Evolutionary conservation across 2,329 filamentous ascomycete species (phyloP).

Genomic region (Diaporthe nobilis): DNA sequence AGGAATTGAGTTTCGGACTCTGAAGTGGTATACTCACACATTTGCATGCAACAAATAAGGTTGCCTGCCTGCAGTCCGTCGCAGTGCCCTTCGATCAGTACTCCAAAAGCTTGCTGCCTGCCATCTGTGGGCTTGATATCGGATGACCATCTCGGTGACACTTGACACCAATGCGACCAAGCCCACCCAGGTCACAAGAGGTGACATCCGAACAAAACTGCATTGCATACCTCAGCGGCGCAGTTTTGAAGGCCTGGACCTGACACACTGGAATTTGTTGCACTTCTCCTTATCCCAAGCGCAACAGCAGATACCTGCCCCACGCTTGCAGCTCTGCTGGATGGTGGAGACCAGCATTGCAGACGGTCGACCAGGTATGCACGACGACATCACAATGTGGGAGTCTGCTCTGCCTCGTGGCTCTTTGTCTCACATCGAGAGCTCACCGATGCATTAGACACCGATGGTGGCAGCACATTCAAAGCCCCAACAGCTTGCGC

Average conservation of each 20-base stretch:
- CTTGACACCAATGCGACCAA: conserved; percentile 16
- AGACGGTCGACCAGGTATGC: conserved; percentile 11
- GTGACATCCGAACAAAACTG: background rate
- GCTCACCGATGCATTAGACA: conserved; percentile 6
- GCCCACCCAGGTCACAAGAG: background rate
- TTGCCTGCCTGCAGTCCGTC: conserved; percentile 38
- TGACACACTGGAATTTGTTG: background rate
- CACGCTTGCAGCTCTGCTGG: conserved; percentile 12
- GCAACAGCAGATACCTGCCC: background rate
- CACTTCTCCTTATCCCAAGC: background rate
- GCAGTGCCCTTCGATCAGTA: conserved; percentile 41
- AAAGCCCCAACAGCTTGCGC: conserved; percentile 4
- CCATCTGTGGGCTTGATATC: conserved; percentile 20
- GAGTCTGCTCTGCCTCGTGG: conserved; percentile 9
- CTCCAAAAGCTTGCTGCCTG: conserved; percentile 7
- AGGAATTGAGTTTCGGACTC: conserved; percentile 12
- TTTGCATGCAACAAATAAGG: conserved; percentile 45
- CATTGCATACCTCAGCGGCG: background rate
- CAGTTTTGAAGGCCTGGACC: background rate
- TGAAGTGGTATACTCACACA: conserved; percentile 10
- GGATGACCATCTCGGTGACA: background rate
- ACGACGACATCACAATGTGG: conserved; percentile 27
- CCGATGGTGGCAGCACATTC: conserved; percentile 4
- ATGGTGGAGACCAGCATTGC: background rate
- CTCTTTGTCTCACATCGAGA: conserved; percentile 26